These are phyloP conservation scores for Combretum micranthum DNA, from an alignment of 345 rosid species.

Conservation along the genomic window DNA sequence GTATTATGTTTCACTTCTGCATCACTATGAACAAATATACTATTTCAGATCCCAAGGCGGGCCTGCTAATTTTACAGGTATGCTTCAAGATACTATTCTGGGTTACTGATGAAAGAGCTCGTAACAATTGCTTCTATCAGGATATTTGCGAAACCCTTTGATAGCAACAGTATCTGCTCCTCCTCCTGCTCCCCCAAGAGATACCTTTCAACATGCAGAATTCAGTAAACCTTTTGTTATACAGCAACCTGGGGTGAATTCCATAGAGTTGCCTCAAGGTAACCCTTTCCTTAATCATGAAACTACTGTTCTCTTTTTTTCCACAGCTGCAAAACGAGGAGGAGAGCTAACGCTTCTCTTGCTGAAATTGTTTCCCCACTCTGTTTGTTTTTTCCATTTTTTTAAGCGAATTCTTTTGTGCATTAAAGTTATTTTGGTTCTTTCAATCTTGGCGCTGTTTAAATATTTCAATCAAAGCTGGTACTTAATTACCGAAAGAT, in stretches of 20 bases:
- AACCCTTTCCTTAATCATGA: neutral
- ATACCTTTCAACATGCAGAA: slow-evolving; percentile 26
- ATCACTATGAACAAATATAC: slow-evolving; percentile 74
- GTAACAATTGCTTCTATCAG: slow-evolving; percentile 25
- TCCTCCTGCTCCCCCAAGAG: slow-evolving; percentile 36
- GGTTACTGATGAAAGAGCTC: neutral
- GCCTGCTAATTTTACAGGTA: slow-evolving; percentile 46
- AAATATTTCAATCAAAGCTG: too few species aligned
- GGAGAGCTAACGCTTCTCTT: too few species aligned
- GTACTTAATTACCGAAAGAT: too few species aligned
- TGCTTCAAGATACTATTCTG: slow-evolving; percentile 6
- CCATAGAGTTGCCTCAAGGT: slow-evolving; percentile 49
- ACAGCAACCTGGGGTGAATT: slow-evolving; percentile 34
- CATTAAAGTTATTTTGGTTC: too few species aligned
- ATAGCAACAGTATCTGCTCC: slow-evolving; percentile 29
- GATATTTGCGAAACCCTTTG: slow-evolving; percentile 32
- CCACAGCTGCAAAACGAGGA: too few species aligned
- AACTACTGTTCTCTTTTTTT: too few species aligned
- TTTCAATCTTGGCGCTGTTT: too few species aligned
- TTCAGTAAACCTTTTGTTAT: slow-evolving; percentile 36
- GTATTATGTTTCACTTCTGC: slow-evolving; percentile 76
- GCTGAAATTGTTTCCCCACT: too few species aligned
- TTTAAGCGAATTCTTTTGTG: too few species aligned
- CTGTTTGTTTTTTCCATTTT: too few species aligned
- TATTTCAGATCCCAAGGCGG: slow-evolving; percentile 50